Percentiles rank a stretch among this genome's conserved stretches.
Conservation (phyloP, 2,329 filamentous ascomycete genomes). For the Trichoderma sp. region DNA sequence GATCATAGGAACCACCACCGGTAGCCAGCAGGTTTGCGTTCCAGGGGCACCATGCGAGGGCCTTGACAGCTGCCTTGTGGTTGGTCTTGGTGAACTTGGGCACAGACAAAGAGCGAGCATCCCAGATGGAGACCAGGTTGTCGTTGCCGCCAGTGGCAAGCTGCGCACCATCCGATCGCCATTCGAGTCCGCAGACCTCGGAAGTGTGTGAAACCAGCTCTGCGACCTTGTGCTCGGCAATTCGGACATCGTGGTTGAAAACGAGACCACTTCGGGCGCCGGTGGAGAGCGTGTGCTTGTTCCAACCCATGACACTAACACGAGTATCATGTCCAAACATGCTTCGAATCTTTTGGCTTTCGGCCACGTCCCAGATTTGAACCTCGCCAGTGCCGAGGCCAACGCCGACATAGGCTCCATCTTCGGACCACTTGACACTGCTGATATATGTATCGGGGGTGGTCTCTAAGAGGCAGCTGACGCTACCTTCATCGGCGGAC, state of each 20-base stretch:
- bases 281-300: conserved; percentile 94
- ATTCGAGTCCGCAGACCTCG: conserved; percentile 96
- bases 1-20: conserved; percentile 92
- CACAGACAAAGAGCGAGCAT: conserved; percentile 85
- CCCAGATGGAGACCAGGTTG: conserved; percentile 99
- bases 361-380: conserved; percentile 98
- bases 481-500: conserved; percentile 91
- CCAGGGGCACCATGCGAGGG: conserved; percentile 98
- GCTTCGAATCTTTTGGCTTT: conserved; percentile 91
- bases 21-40: conserved; percentile 96
- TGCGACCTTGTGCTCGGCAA: conserved; percentile 96
- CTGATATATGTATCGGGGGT: conserved; percentile 90
- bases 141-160: conserved; percentile 97
- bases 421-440: conserved; percentile 97
- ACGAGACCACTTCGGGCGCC: conserved; percentile 92
- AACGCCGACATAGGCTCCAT: conserved; percentile 93
- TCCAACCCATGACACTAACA: conserved; percentile 98
- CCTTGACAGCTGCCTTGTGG: conserved; percentile 98
- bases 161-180: conserved; percentile 94
- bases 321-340: conserved; percentile 98
- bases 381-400: conserved; percentile 94
- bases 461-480: conserved; percentile 85
- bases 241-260: conserved; percentile 97
- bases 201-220: conserved; percentile 97
- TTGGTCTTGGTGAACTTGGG: conserved; percentile 99